phyloP scores from a whole-genome alignment of 441 rosid species.

The Eutrema salsugineum region DNA sequence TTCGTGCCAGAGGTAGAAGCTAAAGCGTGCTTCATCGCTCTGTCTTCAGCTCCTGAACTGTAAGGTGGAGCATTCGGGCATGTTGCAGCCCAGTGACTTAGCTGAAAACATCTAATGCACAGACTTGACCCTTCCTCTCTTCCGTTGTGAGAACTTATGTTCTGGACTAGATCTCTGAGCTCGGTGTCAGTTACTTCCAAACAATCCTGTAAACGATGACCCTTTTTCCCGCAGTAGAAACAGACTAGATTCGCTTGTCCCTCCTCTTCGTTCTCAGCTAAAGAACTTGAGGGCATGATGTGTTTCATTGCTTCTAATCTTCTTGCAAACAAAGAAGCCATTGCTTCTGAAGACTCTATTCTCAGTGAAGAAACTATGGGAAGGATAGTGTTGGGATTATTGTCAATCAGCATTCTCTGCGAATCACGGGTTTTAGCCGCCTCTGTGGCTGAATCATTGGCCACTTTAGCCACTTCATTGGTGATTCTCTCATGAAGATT shows the following conservation, averaged over 20 bases:
- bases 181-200: constrained; percentile 55
- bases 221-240: constrained; percentile 71
- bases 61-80: constrained; percentile 52
- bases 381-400: constrained; percentile 33
- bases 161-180: constrained; percentile 51
- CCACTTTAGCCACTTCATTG: neutral
- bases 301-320: constrained; percentile 74
- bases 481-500: neutral
- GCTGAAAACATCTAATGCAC: constrained; percentile 71
- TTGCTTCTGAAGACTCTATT: constrained; percentile 50
- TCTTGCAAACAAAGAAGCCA: constrained; percentile 65
- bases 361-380: constrained; percentile 36
- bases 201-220: constrained; percentile 65
- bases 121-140: constrained; percentile 41
- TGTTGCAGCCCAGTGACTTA: constrained; percentile 74
- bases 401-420: constrained; percentile 20
- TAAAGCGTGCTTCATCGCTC: constrained; percentile 21
- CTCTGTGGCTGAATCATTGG: constrained; percentile 10
- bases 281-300: constrained; percentile 36
- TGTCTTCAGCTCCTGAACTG: constrained; percentile 39
- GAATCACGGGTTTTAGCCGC: neutral
- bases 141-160: constrained; percentile 35
- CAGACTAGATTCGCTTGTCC: constrained; percentile 31
- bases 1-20: constrained; percentile 28
- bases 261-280: constrained; percentile 33